A percentile compares a stretch with the other conserved stretches of the same genome.
phyloP scores from a whole-genome alignment of 2,329 filamentous ascomycete species.

The Aspergillus terreus region DNA sequence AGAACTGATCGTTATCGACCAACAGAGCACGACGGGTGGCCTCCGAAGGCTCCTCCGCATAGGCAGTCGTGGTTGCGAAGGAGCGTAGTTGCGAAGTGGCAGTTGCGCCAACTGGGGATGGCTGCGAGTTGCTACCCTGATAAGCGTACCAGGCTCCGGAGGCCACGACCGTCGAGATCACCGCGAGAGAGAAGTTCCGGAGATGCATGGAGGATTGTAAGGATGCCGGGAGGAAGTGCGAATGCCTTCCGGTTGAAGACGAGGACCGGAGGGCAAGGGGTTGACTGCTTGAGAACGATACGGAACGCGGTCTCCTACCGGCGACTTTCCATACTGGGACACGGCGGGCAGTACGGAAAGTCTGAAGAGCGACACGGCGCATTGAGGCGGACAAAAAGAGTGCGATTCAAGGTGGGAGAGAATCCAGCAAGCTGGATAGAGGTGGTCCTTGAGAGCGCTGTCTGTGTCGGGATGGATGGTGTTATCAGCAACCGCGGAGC shows the following conservation, averaged over 20 bases:
- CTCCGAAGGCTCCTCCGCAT: conserved; percentile 49
- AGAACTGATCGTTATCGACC: conserved; percentile 85
- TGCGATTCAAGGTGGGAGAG: conserved; percentile 1
- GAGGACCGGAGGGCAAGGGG: conserved; percentile 34
- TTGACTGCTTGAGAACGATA: conserved; percentile 37
- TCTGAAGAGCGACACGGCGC: conserved; percentile 46
- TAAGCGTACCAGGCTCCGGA: conserved; percentile 50
- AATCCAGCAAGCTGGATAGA: conserved; percentile 11
- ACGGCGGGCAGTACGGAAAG: conserved; percentile 46
- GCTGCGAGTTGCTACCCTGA: conserved; percentile 32
- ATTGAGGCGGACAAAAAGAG: conserved; percentile 30
- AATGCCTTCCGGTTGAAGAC: conserved; percentile 29
- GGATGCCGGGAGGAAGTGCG: conserved; percentile 31
- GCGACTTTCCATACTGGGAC: conserved; percentile 42
- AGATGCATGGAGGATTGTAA: conserved; percentile 48
- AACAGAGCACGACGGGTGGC: conserved; percentile 65
- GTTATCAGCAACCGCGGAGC: not conserved
- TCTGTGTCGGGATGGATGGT: not conserved
- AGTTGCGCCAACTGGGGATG: conserved; percentile 21
- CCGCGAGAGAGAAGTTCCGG: conserved; percentile 46
- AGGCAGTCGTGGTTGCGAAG: conserved; percentile 23
- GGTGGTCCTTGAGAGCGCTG: not conserved
- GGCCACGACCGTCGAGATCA: conserved; percentile 46
- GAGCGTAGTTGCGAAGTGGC: conserved; percentile 22
- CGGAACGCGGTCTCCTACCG: conserved; percentile 31